Conservation (phyloP, 140 eudicot genomes). For the Erigeron philadelphicus region DNA sequence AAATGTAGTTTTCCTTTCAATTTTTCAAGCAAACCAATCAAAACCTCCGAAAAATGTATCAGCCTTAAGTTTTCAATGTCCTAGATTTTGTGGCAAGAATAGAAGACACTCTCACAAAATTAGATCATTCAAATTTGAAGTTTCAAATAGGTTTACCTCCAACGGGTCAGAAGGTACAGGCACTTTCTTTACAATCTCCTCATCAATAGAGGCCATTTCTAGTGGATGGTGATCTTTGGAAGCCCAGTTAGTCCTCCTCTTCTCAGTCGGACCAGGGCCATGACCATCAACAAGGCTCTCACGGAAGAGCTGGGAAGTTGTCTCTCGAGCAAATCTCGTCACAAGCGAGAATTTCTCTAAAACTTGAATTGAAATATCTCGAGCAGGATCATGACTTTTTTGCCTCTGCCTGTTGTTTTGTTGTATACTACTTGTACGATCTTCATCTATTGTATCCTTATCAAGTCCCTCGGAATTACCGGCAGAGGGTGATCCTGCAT, state of each 20-base stretch:
- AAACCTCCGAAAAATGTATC: not conserved
- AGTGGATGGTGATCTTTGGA: conserved; percentile 32
- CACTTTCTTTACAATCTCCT: conserved; percentile 32
- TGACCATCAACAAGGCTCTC: conserved; percentile 61
- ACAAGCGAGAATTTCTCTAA: conserved; percentile 91
- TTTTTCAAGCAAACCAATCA: not conserved
- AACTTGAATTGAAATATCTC: conserved; percentile 83
- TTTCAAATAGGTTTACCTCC: conserved; percentile 44
- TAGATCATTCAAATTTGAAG: not conserved
- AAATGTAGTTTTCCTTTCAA: not conserved
- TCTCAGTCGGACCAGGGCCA: conserved; percentile 33
- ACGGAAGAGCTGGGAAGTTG: conserved; percentile 85
- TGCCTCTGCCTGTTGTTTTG: conserved; percentile 59
- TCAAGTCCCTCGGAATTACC: conserved; percentile 33
- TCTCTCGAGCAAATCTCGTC: conserved; percentile 92
- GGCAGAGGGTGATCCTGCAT: conserved; percentile 35
- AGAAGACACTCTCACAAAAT: not conserved
- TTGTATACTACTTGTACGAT: conserved; percentile 32
- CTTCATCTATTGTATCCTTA: conserved; percentile 32
- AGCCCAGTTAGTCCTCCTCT: conserved; percentile 48
- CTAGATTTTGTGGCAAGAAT: not conserved
- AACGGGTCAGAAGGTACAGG: conserved; percentile 69
- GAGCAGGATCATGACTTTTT: conserved; percentile 72
- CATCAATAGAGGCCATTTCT: conserved; percentile 33
- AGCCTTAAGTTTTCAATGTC: conserved; percentile 12